Evolutionary conservation across 2,329 filamentous ascomycete genomes (phyloP).

Genomic region (Cladosporium sp.): DNA sequence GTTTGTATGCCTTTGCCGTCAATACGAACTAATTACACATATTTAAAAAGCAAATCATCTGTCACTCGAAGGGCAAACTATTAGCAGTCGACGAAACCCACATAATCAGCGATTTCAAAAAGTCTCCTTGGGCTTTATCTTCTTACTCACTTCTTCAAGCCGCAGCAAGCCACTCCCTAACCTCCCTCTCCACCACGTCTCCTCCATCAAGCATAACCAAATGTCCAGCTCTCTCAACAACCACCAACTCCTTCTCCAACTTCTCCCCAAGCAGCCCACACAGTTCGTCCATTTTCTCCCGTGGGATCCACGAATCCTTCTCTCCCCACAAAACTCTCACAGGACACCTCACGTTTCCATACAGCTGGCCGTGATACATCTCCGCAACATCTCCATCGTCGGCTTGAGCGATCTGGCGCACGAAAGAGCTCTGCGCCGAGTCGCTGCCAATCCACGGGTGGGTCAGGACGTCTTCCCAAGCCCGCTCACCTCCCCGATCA

Average conservation of each 20-base stretch:
- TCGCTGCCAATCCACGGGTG: conserved; percentile 27
- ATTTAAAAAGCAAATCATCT: neutral
- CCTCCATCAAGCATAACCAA: conserved; percentile 43
- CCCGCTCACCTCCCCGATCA: conserved; percentile 16
- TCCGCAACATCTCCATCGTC: conserved; percentile 36
- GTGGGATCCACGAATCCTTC: conserved; percentile 43
- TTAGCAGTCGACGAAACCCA: no score
- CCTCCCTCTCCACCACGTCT: conserved; percentile 37
- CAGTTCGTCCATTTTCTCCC: conserved; percentile 35
- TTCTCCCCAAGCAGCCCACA: conserved; percentile 27
- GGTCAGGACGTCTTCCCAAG: conserved; percentile 35
- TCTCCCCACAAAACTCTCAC: conserved; percentile 44
- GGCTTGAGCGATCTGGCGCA: conserved; percentile 39
- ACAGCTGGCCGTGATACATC: conserved; percentile 12
- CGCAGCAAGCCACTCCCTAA: conserved; percentile 31
- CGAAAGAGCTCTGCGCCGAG: conserved; percentile 33
- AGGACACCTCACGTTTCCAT: conserved; percentile 14
- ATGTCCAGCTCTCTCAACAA: conserved; percentile 42
- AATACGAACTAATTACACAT: neutral
- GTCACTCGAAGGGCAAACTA: no score
- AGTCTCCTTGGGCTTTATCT: no score
- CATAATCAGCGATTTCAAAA: no score
- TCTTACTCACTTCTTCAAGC: neutral
- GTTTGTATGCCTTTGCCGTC: neutral
- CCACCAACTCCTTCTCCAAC: conserved; percentile 32